Conservation (phyloP, 805 yeast genomes). For the Saccharomycopsis microspora region DNA sequence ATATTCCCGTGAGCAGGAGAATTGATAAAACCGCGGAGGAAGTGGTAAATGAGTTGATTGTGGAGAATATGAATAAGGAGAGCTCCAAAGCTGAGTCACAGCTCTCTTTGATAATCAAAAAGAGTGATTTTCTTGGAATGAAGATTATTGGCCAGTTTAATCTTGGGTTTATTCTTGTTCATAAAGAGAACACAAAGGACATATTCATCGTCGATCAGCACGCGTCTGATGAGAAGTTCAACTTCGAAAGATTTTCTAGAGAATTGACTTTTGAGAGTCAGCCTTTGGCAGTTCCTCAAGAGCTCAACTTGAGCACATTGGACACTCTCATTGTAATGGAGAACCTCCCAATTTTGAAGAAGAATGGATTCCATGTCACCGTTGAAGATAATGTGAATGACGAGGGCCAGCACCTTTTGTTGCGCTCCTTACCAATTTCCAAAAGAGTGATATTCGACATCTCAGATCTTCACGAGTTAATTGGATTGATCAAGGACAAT, state of each 20-base stretch:
- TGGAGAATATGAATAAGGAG: too few relatives aligned
- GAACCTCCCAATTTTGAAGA: conserved; percentile 41
- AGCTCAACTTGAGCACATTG: conserved; percentile 55
- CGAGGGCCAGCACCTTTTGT: conserved; percentile 29
- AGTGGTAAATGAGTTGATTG: neutral
- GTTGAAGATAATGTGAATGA: conserved; percentile 28
- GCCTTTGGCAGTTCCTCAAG: conserved; percentile 48
- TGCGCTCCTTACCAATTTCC: conserved; percentile 63
- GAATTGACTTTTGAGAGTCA: conserved; percentile 54
- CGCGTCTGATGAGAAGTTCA: conserved; percentile 92
- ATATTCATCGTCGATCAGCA: conserved; percentile 92
- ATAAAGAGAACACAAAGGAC: conserved; percentile 37
- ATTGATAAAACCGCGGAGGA: neutral
- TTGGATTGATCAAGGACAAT: conserved; percentile 51
- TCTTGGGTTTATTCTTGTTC: conserved; percentile 82
- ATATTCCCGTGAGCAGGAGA: neutral
- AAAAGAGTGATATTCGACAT: conserved; percentile 56
- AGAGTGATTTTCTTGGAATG: conserved; percentile 68
- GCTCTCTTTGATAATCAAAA: conserved; percentile 50
- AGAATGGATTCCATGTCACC: conserved; percentile 64
- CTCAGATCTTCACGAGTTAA: conserved; percentile 55
- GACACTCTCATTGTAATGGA: conserved; percentile 70
- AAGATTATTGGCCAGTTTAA: conserved; percentile 86
- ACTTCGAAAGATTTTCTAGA: conserved; percentile 62
- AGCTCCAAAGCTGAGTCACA: conserved; percentile 37